Conservation (phyloP, 768 basidiomycete genomes). For the Boletus barrowsii region DNA sequence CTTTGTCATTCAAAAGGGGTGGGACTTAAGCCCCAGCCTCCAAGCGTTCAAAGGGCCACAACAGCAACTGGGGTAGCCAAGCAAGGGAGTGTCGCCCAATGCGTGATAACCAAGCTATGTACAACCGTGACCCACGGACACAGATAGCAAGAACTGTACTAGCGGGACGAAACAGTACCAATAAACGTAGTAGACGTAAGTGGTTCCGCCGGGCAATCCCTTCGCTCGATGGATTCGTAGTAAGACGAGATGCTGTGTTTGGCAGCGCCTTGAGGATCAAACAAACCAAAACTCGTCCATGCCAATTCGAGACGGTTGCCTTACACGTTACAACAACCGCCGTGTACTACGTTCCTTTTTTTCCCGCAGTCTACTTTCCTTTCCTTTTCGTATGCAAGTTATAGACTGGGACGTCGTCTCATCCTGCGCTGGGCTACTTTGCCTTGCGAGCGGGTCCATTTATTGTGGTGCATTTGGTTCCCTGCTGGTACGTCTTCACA, state of each 20-base stretch:
- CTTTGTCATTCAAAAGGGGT: too few species aligned
- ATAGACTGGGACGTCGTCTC: slow-evolving; percentile 58
- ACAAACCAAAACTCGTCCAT: slow-evolving; percentile 19
- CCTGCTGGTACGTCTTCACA: slow-evolving; percentile 50
- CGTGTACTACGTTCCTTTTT: background rate
- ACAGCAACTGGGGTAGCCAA: too few species aligned
- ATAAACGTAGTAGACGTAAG: too few species aligned
- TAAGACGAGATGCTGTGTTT: background rate
- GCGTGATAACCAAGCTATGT: background rate
- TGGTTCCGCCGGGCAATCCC: too few species aligned
- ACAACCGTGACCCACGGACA: background rate
- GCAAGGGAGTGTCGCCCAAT: background rate
- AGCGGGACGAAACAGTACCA: background rate
- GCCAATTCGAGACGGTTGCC: background rate
- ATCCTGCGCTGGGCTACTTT: slow-evolving; percentile 66
- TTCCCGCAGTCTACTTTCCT: background rate
- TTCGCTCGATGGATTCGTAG: too few species aligned
- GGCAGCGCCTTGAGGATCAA: slow-evolving; percentile 7
- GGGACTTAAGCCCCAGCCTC: too few species aligned
- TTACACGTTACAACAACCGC: background rate
- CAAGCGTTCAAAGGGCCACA: too few species aligned
- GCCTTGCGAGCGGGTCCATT: slow-evolving; percentile 62
- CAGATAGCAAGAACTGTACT: background rate
- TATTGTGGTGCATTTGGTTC: slow-evolving; percentile 70
- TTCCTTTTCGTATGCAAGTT: slow-evolving; percentile 12